Evolutionary conservation across 208 protist species (phyloP).

Genomic region (Leishmania gerbilli): DNA sequence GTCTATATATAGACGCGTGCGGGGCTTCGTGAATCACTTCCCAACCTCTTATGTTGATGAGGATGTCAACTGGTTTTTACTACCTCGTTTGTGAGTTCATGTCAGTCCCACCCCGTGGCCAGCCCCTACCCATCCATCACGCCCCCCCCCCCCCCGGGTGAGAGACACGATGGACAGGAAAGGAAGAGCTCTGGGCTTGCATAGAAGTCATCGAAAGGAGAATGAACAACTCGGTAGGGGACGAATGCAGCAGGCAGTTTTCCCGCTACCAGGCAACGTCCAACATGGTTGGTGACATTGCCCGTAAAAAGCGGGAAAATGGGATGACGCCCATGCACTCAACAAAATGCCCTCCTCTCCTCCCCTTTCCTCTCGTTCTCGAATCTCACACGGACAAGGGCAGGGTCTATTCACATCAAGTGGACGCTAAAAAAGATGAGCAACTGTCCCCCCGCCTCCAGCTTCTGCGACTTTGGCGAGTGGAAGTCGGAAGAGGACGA

Average conservation of each 20-base stretch:
- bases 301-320: too few species aligned
- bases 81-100: not conserved
- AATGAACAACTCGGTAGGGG: not conserved
- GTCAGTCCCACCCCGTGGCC: not conserved
- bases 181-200: not conserved
- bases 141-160: not conserved
- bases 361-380: not conserved
- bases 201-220: not conserved
- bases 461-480: slow-evolving; percentile 23
- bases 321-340: not conserved
- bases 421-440: not conserved
- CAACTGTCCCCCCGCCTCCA: not conserved
- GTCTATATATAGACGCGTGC: not conserved
- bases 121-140: not conserved
- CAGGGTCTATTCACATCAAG: not conserved
- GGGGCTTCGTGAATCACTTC: not conserved
- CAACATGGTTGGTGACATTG: not conserved
- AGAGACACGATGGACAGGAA: not conserved
- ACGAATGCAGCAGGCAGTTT: not conserved
- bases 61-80: not conserved
- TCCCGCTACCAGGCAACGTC: not conserved
- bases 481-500: slow-evolving; percentile 26
- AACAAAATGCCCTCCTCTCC: not conserved
- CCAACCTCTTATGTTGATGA: not conserved
- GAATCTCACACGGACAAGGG: not conserved